Evolutionary conservation across 441 rosid genomes (phyloP), one percentile per base, ranked within the genome.

Genomic region (Manihot esculenta): DNA sequence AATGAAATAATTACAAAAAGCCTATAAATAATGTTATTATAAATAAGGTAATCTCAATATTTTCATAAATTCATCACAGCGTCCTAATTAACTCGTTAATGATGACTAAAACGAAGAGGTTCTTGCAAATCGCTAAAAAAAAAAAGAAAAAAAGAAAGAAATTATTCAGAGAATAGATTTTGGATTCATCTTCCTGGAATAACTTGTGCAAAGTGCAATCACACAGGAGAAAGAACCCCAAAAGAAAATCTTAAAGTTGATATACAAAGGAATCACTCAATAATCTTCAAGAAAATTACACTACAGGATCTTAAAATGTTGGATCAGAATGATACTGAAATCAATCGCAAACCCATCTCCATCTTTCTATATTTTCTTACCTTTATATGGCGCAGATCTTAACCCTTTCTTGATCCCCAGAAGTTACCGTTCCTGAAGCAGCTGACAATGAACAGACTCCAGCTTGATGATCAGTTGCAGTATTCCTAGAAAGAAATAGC

Each of bases 381-480:
- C 27, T 20, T 60, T 64, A 81, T 66, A 79, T 70, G 23, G 70
- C 73, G 83, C 73, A 76, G 55, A 81, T 72, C 71, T 68, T 74
- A 57, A 53, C 71, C 66, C 70, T 77, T 70, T 79, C 86, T 76
- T 75, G 64, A 23, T 81, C 85, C 60, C 79, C 79, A 17, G 74
- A 74, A 71, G 75, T 84, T 59, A 86, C 75, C 42, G 76, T 68
- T 73, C 71, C 81, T 69, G 88, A 80, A 72, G 77, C 78, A 51
- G 74, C 41, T 35, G 41, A 76, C 27, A 82, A 73, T 68, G 88
- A 86, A 72, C 82, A 86, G 27, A 54, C 30, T 68, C 77, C 85
- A 72, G 74, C 70, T 58, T 30, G 35, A n/a, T n/a, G n/a, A 30
- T 81, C 85, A 68, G 50, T 75, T 30, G 73, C 78, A 72, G 69